Evolutionary conservation across 2,329 filamentous ascomycete genomes (phyloP), one percentile per base, ranked within the genome.

Genomic region (Microdochium trichocladiopsis): DNA sequence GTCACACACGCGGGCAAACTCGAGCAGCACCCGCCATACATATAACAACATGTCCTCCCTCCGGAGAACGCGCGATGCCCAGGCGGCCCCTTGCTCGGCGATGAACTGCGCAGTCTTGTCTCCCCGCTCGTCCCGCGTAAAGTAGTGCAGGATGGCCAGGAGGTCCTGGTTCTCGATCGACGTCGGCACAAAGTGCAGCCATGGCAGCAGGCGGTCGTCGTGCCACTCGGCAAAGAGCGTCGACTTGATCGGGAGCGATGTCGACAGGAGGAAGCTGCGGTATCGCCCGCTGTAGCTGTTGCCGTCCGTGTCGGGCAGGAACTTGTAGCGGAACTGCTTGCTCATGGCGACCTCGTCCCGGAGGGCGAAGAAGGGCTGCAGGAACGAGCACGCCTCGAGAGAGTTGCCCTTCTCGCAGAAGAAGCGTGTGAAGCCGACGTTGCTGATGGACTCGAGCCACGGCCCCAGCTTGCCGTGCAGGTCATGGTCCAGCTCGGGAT

Each of bases 21-120:
- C 84, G 23, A 87, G 60, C 58, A 87, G 55, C 53, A 87, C 60
- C 49, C 84, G 69, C 58, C 85, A 86, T 25, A 80, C 71, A 69
- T 84, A 85, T 2, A 80, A 71, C 25, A 77, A 72, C 59, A 83
- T 74, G 61, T 88, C 83, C 36, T 79, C 74, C 47, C 80, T 78
- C 43, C 83, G 63, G 31, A 87, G 59, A 11, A 76, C 77, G 57
- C 69, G 74, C 0, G 58, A 60, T 48, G 75, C 76, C 84, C 83
- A 87, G 9, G 73, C 69, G 9, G 71, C 68, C 0, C 84, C 82
- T 8, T 67, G 61, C 49, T 76, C 69, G 1, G 81, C 83, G 54
- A 87, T 77, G 25, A 69, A 64, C 25, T 66, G 64, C 0, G 78
- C 82, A 52, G 71, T 67, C 22, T 54, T 54, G 56, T 75, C 72